A percentile compares a stretch with the other conserved stretches of the same genome.
Evolutionary conservation across 768 basidiomycete genomes (phyloP).

Genomic region (Albatrellus ellisii): DNA sequence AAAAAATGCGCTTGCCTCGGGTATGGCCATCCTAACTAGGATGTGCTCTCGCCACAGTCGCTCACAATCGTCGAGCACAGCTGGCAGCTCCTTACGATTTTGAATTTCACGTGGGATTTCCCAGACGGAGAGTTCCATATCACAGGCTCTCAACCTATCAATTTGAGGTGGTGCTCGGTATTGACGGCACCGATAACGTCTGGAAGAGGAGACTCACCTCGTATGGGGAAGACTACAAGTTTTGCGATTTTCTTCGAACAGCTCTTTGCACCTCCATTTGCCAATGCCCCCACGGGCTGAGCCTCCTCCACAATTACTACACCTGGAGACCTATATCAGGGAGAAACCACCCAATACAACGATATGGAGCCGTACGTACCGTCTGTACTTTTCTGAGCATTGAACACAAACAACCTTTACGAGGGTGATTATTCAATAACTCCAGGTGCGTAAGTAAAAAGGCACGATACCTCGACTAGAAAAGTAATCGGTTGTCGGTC

Average conservation of each 20-base stretch:
- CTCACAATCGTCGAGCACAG: background rate
- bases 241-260: background rate
- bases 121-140: constrained; percentile 1
- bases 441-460: background rate
- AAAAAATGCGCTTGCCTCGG: background rate
- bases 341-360: no score
- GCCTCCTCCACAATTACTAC: background rate
- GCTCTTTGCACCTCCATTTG: background rate
- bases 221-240: background rate
- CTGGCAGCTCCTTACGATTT: background rate
- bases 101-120: background rate
- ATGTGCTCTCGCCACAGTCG: background rate
- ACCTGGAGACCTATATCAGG: no score
- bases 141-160: background rate
- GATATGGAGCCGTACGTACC: background rate
- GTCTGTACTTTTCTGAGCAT: background rate
- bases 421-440: background rate
- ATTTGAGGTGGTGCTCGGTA: background rate
- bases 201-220: background rate
- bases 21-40: background rate
- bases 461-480: background rate
- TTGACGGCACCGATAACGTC: background rate
- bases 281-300: background rate
- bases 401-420: background rate
- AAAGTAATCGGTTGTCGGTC: background rate